Conservation (phyloP, 2,329 filamentous ascomycete species). For the Mollisiaceae sp. region DNA sequence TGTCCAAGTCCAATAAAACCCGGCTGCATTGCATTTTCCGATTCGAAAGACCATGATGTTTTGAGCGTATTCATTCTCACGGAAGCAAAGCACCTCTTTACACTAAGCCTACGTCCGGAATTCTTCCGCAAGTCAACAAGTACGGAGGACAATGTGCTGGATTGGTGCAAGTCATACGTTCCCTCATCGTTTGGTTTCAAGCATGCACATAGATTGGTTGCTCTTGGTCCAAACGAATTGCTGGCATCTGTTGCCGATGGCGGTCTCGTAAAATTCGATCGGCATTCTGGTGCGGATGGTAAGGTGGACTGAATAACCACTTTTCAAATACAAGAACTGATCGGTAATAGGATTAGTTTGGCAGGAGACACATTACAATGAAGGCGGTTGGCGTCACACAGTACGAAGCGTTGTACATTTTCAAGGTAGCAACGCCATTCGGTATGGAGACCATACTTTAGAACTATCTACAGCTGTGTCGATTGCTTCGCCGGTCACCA, state of each 20-base stretch:
- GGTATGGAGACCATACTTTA: constrained; percentile 66
- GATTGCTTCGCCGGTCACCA: constrained; percentile 57
- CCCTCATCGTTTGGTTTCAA: constrained; percentile 79
- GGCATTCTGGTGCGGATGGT: constrained; percentile 58
- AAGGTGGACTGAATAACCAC: constrained; percentile 28
- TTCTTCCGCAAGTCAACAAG: constrained; percentile 75
- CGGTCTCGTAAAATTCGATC: constrained; percentile 72
- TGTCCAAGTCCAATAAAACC: constrained; percentile 77
- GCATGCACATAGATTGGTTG: constrained; percentile 79
- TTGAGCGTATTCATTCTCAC: constrained; percentile 83
- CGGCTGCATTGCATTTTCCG: constrained; percentile 81
- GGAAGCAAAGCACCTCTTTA: constrained; percentile 78
- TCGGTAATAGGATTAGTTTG: constrained; percentile 50
- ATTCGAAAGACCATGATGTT: constrained; percentile 77
- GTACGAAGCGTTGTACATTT: constrained; percentile 70
- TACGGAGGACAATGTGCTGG: constrained; percentile 74
- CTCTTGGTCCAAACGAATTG: constrained; percentile 73
- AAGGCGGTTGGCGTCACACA: constrained; percentile 73
- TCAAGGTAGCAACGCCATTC: constrained; percentile 66
- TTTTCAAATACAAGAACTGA: constrained; percentile 21
- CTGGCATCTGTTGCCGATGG: constrained; percentile 84
- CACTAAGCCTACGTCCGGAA: constrained; percentile 80
- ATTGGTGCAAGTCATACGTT: constrained; percentile 76
- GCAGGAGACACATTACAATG: constrained; percentile 76
- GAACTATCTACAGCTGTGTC: constrained; percentile 72